Evolutionary conservation across 2,329 filamentous ascomycete species (phyloP).

Genomic region (Madurella mycetomatis): DNA sequence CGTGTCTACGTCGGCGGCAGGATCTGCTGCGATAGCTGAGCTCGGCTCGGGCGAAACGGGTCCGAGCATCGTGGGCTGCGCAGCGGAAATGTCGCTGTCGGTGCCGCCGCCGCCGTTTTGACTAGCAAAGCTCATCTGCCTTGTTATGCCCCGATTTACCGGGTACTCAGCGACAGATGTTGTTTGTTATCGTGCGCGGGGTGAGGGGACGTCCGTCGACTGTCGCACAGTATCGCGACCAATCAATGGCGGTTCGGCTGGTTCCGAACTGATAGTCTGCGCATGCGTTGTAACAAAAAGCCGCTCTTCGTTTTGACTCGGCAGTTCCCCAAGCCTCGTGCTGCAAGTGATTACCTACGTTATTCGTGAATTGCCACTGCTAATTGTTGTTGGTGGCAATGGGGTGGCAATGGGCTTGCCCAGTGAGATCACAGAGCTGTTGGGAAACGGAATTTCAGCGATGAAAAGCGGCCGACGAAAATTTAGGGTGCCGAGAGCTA

Average conservation of each 20-base stretch:
- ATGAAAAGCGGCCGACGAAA: conserved; percentile 10
- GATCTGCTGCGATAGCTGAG: background rate
- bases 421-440: conserved; percentile 11
- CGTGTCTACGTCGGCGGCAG: conserved; percentile 5
- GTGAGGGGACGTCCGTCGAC: background rate
- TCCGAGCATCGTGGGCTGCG: background rate
- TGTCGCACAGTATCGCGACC: conserved; percentile 2
- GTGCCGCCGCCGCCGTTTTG: background rate
- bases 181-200: background rate
- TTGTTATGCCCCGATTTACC: too few species aligned
- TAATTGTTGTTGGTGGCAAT: background rate
- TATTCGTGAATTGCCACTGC: conserved; percentile 2
- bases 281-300: background rate
- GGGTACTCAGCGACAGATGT: background rate
- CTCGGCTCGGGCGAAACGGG: conserved; percentile 2
- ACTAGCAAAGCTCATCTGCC: background rate
- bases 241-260: conserved; percentile 7
- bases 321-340: background rate
- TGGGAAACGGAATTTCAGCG: background rate
- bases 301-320: background rate
- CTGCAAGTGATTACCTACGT: conserved; percentile 11
- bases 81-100: background rate
- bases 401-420: background rate
- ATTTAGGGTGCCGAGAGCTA: conserved; percentile 19
- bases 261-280: background rate